Evolutionary conservation across 805 yeast species (phyloP), one percentile per base, ranked within the genome.

Genomic region (Barnettozyma botsteinii): DNA sequence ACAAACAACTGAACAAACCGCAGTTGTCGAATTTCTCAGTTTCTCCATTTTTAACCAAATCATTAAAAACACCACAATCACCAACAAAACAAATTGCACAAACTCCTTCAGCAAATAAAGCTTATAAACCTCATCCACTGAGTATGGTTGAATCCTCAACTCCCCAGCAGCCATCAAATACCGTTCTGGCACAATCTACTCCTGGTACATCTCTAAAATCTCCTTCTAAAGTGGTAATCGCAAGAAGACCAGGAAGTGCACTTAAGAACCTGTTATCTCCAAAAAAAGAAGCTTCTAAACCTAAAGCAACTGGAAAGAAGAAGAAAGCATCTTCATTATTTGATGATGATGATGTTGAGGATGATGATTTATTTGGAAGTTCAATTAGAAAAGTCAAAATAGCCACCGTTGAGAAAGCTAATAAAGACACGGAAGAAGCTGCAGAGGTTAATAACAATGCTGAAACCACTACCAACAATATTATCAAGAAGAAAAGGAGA

Each of bases 271-370:
- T 56, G 6, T 15, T 53, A 10, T 49, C 57, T 4, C 52, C 52
- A n/a, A 37, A 35, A 14, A 42, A 48, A 30, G 33, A 25, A n/a
- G n/a, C n/a, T 18, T 7, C 21, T 17, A 36, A n/a, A 29, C 17
- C 24, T n/a, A n/a, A 11, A 14, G 25, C 37, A 14, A 30, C 31
- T 8, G n/a, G 18, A 21, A 43, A 46, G 33, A 40, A 45, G 29
- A 50, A 46, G 29, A 40, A 45, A 4, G 24, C 34, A 3, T n/a
- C 41, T 8, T 50, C 60, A 3, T 22, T 53, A 12, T 57, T 53
- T 33, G 61, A 56, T 33, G 55, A 48, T 15, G 58, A 55, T 18
- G 61, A 53, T 3, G 52, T 48, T 3, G 58, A 56, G 15, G 58
- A 54, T n/a, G 56, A 54, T 21, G 60, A 55, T 33, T 24, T 56